These are phyloP conservation scores for Tylopilus rubrobrunneus DNA, from an alignment of 768 basidiomycete genomes.

Conservation along the genomic window DNA sequence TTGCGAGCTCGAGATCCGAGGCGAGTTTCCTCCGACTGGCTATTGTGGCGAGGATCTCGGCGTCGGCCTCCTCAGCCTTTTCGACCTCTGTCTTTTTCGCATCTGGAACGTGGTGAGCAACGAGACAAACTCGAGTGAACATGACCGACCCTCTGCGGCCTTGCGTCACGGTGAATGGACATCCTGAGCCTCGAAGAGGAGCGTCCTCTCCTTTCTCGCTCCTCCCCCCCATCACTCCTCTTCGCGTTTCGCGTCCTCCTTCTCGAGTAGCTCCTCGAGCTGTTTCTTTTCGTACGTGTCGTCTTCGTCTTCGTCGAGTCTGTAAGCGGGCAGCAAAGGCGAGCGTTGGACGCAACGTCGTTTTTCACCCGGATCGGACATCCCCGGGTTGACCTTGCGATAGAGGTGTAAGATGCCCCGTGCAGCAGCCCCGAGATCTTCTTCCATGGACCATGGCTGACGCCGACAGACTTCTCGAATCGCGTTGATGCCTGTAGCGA, in stretches of 20 bases:
- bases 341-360: conserved; percentile 53
- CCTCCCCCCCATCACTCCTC: conserved; percentile 74
- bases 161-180: conserved; percentile 83
- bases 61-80: conserved; percentile 84
- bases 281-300: conserved; percentile 56
- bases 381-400: too few relatives aligned
- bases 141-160: conserved; percentile 66
- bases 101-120: conserved; percentile 43
- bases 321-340: conserved; percentile 55
- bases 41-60: conserved; percentile 87
- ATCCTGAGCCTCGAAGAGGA: conserved; percentile 92
- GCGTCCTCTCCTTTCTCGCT: conserved; percentile 77
- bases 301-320: conserved; percentile 57
- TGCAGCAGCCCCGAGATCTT: too few relatives aligned
- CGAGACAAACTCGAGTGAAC: background rate
- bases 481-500: conserved; percentile 93
- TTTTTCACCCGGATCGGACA: conserved; percentile 38
- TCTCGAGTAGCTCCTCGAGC: conserved; percentile 57
- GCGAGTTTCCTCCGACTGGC: conserved; percentile 87
- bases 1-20: conserved; percentile 88
- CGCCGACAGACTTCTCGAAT: conserved; percentile 92
- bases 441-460: conserved; percentile 97
- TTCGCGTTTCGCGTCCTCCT: conserved; percentile 72
- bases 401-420: too few relatives aligned
- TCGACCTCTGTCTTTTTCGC: conserved; percentile 83